These are phyloP conservation scores for Capsicum chinense DNA, from an alignment of 257 asterid genomes.

Conservation along the genomic window DNA sequence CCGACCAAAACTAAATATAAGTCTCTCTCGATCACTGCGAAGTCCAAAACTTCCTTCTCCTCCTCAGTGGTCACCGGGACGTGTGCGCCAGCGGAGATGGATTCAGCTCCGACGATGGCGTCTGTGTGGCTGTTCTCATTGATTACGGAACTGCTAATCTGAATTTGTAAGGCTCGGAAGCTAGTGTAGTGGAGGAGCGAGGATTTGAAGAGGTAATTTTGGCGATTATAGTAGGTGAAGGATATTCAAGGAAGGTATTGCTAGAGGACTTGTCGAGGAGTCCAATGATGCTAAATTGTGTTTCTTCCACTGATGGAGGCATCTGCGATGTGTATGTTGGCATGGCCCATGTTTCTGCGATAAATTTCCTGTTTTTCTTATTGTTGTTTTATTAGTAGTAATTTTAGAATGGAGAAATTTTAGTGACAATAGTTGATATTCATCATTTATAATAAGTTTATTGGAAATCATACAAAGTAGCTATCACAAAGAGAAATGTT, in stretches of 20 bases:
- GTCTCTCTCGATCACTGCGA: slow-evolving; percentile 37
- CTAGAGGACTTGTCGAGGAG: slow-evolving; percentile 73
- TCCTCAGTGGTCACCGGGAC: not conserved
- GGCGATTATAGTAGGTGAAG: slow-evolving; percentile 20
- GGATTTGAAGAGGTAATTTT: slow-evolving; percentile 1
- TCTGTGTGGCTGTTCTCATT: slow-evolving; percentile 45
- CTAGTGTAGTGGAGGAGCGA: slow-evolving; percentile 26
- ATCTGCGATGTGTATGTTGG: slow-evolving; percentile 86
- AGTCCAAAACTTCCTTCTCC: not conserved
- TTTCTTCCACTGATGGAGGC: slow-evolving; percentile 71
- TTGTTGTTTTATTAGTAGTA: not conserved
- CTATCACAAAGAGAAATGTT: not conserved
- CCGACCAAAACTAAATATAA: slow-evolving; percentile 29
- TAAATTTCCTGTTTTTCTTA: slow-evolving; percentile 30
- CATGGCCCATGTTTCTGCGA: slow-evolving; percentile 91
- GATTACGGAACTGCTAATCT: slow-evolving; percentile 32
- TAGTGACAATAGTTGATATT: not conserved
- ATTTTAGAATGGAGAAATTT: not conserved
- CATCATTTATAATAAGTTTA: not conserved
- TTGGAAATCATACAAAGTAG: not conserved
- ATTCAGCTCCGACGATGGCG: slow-evolving; percentile 42
- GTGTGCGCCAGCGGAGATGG: slow-evolving; percentile 32
- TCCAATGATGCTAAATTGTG: slow-evolving; percentile 67
- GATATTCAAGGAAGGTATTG: slow-evolving; percentile 56
- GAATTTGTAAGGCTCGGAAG: slow-evolving; percentile 17